These are phyloP conservation scores for Myxozyma vanderwaltii DNA, from an alignment of 805 yeast genomes.

Conservation along the genomic window DNA sequence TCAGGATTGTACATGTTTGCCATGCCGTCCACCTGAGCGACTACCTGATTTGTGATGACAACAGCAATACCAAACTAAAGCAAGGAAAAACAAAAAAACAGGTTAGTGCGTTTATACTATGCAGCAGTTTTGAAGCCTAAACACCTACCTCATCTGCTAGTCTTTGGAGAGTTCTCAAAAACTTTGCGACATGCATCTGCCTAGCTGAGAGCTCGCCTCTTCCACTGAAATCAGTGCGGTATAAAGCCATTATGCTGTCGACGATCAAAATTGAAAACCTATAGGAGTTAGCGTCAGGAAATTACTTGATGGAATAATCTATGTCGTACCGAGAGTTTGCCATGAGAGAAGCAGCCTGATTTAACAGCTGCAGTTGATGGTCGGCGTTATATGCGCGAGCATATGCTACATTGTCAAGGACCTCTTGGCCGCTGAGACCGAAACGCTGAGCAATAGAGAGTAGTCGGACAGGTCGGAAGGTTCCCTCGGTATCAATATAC, in stretches of 20 bases:
- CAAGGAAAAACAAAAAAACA: background rate
- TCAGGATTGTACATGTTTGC: slow-evolving; percentile 82
- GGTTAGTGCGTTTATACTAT: no score
- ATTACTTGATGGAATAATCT: no score
- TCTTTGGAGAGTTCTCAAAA: slow-evolving; percentile 86
- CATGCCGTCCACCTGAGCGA: slow-evolving; percentile 93
- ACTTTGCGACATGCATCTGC: slow-evolving; percentile 90
- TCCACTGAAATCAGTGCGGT: slow-evolving; percentile 92
- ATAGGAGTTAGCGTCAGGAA: background rate
- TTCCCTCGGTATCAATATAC: slow-evolving; percentile 95
- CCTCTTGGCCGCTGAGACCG: slow-evolving; percentile 89
- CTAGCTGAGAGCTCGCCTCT: slow-evolving; percentile 95
- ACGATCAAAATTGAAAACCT: slow-evolving; percentile 80
- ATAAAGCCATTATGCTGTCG: slow-evolving; percentile 96
- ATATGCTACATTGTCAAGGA: slow-evolving; percentile 95
- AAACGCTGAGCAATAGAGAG: slow-evolving; percentile 88
- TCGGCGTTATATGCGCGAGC: slow-evolving; percentile 98
- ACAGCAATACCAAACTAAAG: slow-evolving; percentile 85
- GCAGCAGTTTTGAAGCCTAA: no score
- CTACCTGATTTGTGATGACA: slow-evolving; percentile 93
- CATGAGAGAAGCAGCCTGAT: slow-evolving; percentile 95
- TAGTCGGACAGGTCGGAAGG: slow-evolving; percentile 89
- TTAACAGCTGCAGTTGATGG: slow-evolving; percentile 83
- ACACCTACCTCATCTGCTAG: slow-evolving; percentile 73
- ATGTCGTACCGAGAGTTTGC: slow-evolving; percentile 73